phyloP scores from a whole-genome alignment of 129 eudicot species.

The carrot (Daucus carota) region DH1_v3.0 NC_030381.2:51943001-51943500 shows the following conservation, averaged over 20 bases:
- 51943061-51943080: background rate
- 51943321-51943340: background rate
- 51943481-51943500: background rate
- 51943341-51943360: background rate
- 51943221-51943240: background rate
- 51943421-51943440: background rate
- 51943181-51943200: too few species aligned
- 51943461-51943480: background rate
- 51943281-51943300: background rate
- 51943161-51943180: too few species aligned
- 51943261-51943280: background rate
- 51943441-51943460: background rate
- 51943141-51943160: too few species aligned
- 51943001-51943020: constrained; percentile 90
- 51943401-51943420: background rate
- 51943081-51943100: background rate
- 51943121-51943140: background rate
- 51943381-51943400: background rate
- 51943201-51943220: too few species aligned
- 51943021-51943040: constrained; percentile 6
- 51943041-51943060: background rate
- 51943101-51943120: background rate
- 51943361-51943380: background rate
- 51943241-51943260: background rate
- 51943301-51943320: background rate